These are phyloP conservation scores for Trematosphaeria pertusa DNA, from an alignment of 2,329 filamentous ascomycete species.

Conservation along the genomic window DNA sequence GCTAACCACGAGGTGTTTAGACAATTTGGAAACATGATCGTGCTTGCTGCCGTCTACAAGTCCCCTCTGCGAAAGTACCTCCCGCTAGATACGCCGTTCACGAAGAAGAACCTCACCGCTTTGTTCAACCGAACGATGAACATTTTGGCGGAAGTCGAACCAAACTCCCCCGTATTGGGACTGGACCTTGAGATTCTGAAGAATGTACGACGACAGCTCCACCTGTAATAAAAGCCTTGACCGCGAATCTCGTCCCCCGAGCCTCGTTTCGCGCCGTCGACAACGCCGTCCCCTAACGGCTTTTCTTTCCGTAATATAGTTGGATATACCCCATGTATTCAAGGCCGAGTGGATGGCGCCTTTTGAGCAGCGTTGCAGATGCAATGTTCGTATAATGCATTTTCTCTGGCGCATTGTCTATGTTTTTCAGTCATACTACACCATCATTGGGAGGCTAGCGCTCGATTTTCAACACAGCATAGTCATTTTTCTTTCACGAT, in stretches of 20 bases:
- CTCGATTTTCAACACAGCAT: constrained; percentile 16
- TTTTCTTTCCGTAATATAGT: neutral
- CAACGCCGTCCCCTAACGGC: neutral
- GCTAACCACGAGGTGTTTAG: constrained; percentile 54
- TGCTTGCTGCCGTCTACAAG: constrained; percentile 81
- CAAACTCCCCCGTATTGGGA: constrained; percentile 76
- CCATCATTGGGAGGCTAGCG: constrained; percentile 26
- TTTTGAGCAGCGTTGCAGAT: constrained; percentile 1
- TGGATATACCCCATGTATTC: constrained; percentile 7
- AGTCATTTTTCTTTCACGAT: neutral
- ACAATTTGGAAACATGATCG: constrained; percentile 95
- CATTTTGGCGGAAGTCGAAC: constrained; percentile 74
- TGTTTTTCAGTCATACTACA: constrained; percentile 3
- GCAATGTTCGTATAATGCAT: neutral
- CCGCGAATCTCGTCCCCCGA: neutral
- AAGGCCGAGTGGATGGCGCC: neutral
- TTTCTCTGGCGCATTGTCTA: constrained; percentile 10
- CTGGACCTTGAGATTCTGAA: constrained; percentile 77
- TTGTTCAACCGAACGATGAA: constrained; percentile 66
- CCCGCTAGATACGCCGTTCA: constrained; percentile 31
- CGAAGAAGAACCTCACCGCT: constrained; percentile 28
- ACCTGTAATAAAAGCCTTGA: constrained; percentile 14
- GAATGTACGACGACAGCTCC: constrained; percentile 40
- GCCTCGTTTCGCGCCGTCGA: neutral
- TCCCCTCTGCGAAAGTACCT: constrained; percentile 56